Evolutionary conservation across 2,329 filamentous ascomycete genomes (phyloP).

Genomic region (Pseudovirgaria hyperparasitica): DNA sequence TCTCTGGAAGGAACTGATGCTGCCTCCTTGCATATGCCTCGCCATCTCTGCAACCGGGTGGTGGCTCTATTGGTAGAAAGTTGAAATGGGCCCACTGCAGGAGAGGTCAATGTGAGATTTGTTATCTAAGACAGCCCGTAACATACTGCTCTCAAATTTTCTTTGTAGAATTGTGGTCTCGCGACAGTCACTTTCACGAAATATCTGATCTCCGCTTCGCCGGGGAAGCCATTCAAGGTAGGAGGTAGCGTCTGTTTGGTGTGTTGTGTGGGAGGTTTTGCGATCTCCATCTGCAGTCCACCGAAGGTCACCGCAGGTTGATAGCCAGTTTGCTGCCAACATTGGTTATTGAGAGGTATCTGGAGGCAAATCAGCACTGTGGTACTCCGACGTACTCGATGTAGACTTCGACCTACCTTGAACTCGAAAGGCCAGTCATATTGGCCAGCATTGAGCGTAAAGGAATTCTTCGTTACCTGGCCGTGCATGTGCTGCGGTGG

Average conservation of each 20-base stretch:
- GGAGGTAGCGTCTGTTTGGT: conserved; percentile 80
- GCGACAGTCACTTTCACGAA: conserved; percentile 93
- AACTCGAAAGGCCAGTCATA: conserved; percentile 70
- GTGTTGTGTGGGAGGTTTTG: conserved; percentile 43
- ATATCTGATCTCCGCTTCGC: conserved; percentile 82
- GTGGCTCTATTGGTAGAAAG: conserved; percentile 87
- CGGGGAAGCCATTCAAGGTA: conserved; percentile 74
- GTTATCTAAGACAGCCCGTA: conserved; percentile 3
- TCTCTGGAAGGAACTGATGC: conserved; percentile 40
- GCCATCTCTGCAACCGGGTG: conserved; percentile 51
- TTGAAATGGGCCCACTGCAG: conserved; percentile 43
- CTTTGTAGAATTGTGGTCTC: conserved; percentile 76
- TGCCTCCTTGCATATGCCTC: conserved; percentile 74
- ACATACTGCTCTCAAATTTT: conserved; percentile 57
- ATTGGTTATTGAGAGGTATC: conserved; percentile 54
- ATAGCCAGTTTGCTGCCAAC: conserved; percentile 27
- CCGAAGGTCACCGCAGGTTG: conserved; percentile 31
- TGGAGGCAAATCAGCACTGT: conserved; percentile 10
- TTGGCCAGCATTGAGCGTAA: conserved; percentile 52
- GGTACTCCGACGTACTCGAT: not conserved
- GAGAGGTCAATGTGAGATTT: not conserved
- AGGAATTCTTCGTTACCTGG: conserved; percentile 29
- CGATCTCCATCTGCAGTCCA: conserved; percentile 30
- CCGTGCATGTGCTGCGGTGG: conserved; percentile 38
- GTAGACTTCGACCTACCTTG: conserved; percentile 42